Base-by-base conservation (phyloP, 257 asterid genomes). In the Petrea volubilis region DNA sequence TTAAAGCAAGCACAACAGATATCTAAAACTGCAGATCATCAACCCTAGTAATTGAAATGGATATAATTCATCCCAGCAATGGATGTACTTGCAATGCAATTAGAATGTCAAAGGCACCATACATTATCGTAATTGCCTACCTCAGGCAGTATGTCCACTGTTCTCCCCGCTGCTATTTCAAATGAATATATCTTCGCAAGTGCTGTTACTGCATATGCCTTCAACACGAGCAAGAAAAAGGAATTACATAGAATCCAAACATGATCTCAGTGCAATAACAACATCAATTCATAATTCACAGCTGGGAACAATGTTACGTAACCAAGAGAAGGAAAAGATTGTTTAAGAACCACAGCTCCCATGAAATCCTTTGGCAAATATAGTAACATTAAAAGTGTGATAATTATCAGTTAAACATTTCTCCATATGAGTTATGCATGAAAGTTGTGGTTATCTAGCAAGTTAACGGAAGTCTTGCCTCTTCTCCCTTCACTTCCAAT, bases 131-230 rank as follows among this genome's bases (percentile, higher is more conserved):
- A 68, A 67, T 52, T 57, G 69, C 80, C 14, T 78, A 94, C 99
- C 99, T 94, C 99, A 53, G 98, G 88, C 43, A 94, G 89, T 64
- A 94, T 46, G 74, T 91, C 99, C 78, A 87, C 93, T 71, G 81
- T 77, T 73, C 95, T 90, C 85, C 97, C 98, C 75, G 96, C 92
- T 34, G 98, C 92, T 80, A 89, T 81, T 81, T 94, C 99, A 77
- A 94, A 94, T n/a, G 97, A 80, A 76, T 89, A 88, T 76, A 92
- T 85, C 91, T 94, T 94, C 96, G 71, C 76, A 75, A 94, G 84
- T 20, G 98, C 99, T 11, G 98, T 79, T 47, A 94, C 83, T 46
- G 98, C 95, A 77, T 90, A 94, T 41, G 93, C 97, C 99, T 94
- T 81, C 78, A 80, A 65, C 73, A 62, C 36, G 76, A 72, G 78